Conservation (phyloP, 148 eudicot species). For the Camellia sinensis region DNA sequence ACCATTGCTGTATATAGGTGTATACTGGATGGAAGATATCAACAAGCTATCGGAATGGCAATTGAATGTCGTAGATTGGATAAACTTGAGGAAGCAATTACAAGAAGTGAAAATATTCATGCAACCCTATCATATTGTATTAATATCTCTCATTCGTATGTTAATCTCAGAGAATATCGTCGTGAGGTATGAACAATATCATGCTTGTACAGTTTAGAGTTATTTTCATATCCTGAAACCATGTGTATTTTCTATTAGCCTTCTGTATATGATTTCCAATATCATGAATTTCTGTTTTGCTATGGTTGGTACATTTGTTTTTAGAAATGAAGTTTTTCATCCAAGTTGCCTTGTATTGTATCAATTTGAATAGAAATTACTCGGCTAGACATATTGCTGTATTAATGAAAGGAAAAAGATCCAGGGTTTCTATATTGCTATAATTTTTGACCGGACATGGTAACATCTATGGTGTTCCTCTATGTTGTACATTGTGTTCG, state of each 20-base stretch:
- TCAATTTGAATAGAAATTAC: neutral
- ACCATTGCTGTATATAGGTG: constrained; percentile 41
- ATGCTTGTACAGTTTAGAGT: neutral
- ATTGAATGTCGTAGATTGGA: constrained; percentile 86
- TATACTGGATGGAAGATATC: constrained; percentile 75
- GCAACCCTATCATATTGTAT: constrained; percentile 78
- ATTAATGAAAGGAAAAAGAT: neutral
- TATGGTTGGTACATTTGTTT: neutral
- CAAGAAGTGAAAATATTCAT: constrained; percentile 72
- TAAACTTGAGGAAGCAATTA: constrained; percentile 87
- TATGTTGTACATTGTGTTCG: too few species aligned
- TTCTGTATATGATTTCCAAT: neutral
- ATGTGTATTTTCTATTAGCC: neutral
- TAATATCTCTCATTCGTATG: constrained; percentile 69
- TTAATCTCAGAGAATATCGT: constrained; percentile 77
- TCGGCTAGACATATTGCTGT: neutral
- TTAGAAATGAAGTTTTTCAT: neutral
- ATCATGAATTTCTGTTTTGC: neutral
- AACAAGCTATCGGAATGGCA: constrained; percentile 88
- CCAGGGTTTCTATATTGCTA: too few species aligned
- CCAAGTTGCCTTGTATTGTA: too few species aligned
- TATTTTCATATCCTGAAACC: neutral
- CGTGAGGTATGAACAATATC: constrained; percentile 56
- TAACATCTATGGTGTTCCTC: too few species aligned
- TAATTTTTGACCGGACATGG: too few species aligned